phyloP scores from a whole-genome alignment of 768 basidiomycete species.

The Pisolithus orientalis region DNA sequence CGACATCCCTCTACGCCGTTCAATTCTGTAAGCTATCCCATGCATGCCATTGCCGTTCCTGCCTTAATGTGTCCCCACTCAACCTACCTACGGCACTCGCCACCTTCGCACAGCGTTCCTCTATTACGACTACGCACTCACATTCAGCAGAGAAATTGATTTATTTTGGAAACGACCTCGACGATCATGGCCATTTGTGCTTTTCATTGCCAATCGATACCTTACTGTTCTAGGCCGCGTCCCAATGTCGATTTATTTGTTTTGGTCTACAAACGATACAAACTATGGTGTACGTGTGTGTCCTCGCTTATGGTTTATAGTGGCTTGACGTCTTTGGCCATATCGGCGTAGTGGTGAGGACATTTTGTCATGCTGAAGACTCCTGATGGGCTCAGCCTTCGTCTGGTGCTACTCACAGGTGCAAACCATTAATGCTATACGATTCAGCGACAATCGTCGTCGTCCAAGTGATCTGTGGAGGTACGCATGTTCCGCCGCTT shows the following conservation, averaged over 20 bases:
- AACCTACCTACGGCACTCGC: too few relatives aligned
- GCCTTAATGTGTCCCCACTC: background rate
- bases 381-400: background rate
- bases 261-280: slow-evolving; percentile 18
- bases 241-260: slow-evolving; percentile 32
- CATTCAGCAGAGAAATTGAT: slow-evolving; percentile 35
- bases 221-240: slow-evolving; percentile 31
- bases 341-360: background rate
- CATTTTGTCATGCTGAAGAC: background rate
- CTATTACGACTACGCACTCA: slow-evolving; percentile 41
- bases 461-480: background rate
- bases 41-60: background rate
- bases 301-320: too few relatives aligned
- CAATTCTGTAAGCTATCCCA: too few relatives aligned
- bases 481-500: background rate
- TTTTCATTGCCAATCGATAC: slow-evolving; percentile 40
- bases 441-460: background rate
- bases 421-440: background rate
- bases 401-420: background rate
- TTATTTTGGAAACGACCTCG: slow-evolving; percentile 33
- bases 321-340: too few relatives aligned
- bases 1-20: too few relatives aligned
- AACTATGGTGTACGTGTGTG: background rate
- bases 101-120: slow-evolving; percentile 15
- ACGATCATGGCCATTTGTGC: slow-evolving; percentile 27